Evolutionary conservation across 2,329 filamentous ascomycete species (phyloP).

Genomic region (Triangularia verruculosa): DNA sequence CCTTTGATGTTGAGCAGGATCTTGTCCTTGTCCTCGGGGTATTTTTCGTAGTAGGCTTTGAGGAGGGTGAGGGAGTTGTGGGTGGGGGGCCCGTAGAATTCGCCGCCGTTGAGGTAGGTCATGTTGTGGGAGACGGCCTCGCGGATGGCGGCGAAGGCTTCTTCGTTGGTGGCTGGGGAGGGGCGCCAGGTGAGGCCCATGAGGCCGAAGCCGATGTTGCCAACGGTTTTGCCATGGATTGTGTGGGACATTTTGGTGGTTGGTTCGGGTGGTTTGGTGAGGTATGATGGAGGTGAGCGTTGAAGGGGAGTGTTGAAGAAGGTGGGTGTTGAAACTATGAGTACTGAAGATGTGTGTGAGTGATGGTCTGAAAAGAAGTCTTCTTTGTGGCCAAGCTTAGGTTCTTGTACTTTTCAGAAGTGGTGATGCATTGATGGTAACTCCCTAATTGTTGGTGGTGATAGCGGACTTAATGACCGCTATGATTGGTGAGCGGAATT

Average conservation of each 20-base stretch:
- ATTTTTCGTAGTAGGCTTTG: conserved; percentile 57
- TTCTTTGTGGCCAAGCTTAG: background rate
- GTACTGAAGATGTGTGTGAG: background rate
- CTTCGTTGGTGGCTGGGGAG: conserved; percentile 41
- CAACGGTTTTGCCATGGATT: conserved; percentile 31
- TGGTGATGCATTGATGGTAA: background rate
- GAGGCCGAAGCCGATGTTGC: conserved; percentile 33
- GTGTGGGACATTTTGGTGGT: conserved; percentile 27
- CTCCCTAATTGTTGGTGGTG: background rate
- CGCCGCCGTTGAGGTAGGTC: conserved; percentile 41
- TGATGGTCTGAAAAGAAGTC: background rate
- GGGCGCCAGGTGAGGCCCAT: conserved; percentile 45
- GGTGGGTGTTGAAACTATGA: background rate
- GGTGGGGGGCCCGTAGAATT: conserved; percentile 61
- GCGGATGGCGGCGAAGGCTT: conserved; percentile 54
- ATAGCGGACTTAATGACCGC: background rate
- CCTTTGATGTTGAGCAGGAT: conserved; percentile 59
- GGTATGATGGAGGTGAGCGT: background rate
- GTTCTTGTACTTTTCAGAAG: background rate
- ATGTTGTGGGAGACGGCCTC: conserved; percentile 45
- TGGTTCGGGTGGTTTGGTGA: background rate
- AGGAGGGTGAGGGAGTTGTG: conserved; percentile 57
- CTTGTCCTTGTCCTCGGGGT: conserved; percentile 61
- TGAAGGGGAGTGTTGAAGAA: background rate
- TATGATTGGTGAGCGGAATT: background rate